phyloP scores from a whole-genome alignment of 495 filamentous ascomycete species.

The Cenococcum geophilum region DNA sequence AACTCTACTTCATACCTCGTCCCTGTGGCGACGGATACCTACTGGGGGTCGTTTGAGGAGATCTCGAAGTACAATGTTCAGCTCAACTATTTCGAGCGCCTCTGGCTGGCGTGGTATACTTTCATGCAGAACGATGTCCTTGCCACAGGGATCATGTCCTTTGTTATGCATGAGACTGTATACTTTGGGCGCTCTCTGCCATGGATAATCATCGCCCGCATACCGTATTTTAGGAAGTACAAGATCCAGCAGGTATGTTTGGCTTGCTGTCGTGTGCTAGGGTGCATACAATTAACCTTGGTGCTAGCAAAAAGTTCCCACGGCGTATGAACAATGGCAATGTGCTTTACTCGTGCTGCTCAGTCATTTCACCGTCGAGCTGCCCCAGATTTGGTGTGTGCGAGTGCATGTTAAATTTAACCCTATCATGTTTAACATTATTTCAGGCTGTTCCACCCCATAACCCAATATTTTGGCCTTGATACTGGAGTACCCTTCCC shows the following conservation, averaged over 20 bases:
- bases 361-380: slow-evolving; percentile 91
- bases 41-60: slow-evolving; percentile 78
- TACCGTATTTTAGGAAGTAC: slow-evolving; percentile 82
- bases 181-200: slow-evolving; percentile 92
- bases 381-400: slow-evolving; percentile 87
- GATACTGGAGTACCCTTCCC: slow-evolving; percentile 88
- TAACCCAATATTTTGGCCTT: slow-evolving; percentile 89
- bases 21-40: slow-evolving; percentile 38
- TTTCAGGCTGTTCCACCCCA: slow-evolving; percentile 84
- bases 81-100: slow-evolving; percentile 72
- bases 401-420: not conserved
- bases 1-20: slow-evolving; percentile 20
- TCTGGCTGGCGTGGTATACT: slow-evolving; percentile 97
- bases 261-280: not conserved
- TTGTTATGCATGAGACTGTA: slow-evolving; percentile 85
- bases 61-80: slow-evolving; percentile 82
- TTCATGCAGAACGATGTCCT: slow-evolving; percentile 97
- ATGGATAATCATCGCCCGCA: slow-evolving; percentile 86
- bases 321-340: slow-evolving; percentile 82
- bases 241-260: slow-evolving; percentile 81
- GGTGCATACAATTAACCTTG: slow-evolving; percentile 14
- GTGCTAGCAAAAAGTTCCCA: slow-evolving; percentile 79
- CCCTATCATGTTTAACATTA: not conserved
- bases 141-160: slow-evolving; percentile 94
- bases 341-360: slow-evolving; percentile 88